Conservation (phyloP, 192 early-diverging fungal genomes). For the Globomyces pollinis-pini region DNA sequence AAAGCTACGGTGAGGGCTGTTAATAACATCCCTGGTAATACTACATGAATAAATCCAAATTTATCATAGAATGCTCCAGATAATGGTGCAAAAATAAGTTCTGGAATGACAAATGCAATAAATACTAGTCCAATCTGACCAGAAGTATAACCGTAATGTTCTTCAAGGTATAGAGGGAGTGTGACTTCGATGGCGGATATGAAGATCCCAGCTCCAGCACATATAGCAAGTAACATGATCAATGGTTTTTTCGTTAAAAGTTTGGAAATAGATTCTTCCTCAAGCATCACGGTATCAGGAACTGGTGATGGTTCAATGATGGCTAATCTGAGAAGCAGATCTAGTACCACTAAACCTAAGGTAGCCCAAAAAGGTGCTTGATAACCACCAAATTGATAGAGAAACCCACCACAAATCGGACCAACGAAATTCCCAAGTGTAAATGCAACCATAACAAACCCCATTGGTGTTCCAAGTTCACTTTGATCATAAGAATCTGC, state of each 20-base stretch:
- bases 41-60: background rate
- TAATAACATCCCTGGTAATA: background rate
- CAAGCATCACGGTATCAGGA: background rate
- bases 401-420: constrained; percentile 20
- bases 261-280: background rate
- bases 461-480: constrained; percentile 24
- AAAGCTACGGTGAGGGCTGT: background rate
- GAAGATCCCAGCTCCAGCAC: background rate
- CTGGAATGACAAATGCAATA: constrained; percentile 9
- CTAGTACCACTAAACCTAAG: constrained; percentile 1
- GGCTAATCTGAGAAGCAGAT: background rate
- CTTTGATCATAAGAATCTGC: constrained; percentile 15
- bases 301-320: background rate
- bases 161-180: constrained; percentile 1
- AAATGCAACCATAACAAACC: constrained; percentile 15
- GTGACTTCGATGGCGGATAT: background rate
- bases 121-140: constrained; percentile 8
- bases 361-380: constrained; percentile 15
- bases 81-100: constrained; percentile 2
- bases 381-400: constrained; percentile 15
- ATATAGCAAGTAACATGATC: background rate
- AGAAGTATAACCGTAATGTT: background rate
- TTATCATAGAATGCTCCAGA: constrained; percentile 9
- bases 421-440: constrained; percentile 21
- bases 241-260: background rate